Evolutionary conservation across 129 eudicot genomes (phyloP).

Genomic region (Helichrysum umbraculigerum): DNA sequence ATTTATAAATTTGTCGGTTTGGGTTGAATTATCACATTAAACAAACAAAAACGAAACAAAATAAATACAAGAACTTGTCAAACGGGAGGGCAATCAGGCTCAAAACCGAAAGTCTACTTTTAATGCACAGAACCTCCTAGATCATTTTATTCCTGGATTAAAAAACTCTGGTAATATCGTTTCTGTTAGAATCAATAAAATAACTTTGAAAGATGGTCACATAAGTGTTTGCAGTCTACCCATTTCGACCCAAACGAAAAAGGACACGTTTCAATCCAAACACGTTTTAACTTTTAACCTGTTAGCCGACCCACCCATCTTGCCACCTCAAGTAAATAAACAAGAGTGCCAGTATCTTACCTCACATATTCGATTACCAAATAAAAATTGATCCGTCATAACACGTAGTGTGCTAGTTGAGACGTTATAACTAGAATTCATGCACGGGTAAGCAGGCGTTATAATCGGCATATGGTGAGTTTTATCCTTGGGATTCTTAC

Average conservation of each 20-base stretch:
- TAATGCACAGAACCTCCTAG: not conserved
- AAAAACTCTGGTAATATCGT: not conserved
- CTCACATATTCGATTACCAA: slow-evolving; percentile 72
- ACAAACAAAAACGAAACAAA: not conserved
- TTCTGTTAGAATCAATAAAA: too few relatives aligned
- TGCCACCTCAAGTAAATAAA: slow-evolving; percentile 8
- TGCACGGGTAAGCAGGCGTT: slow-evolving; percentile 97
- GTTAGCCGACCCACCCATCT: slow-evolving; percentile 12
- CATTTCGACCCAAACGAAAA: not conserved
- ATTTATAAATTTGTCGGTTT: not conserved
- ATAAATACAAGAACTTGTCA: not conserved
- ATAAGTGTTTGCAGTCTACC: not conserved
- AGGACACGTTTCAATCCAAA: not conserved
- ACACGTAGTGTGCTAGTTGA: slow-evolving; percentile 90
- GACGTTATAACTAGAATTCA: slow-evolving; percentile 97
- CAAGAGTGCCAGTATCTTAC: slow-evolving; percentile 26
- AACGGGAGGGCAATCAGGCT: not conserved
- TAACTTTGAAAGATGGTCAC: not conserved
- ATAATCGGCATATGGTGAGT: slow-evolving; percentile 95
- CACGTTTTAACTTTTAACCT: not conserved
- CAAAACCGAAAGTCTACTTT: not conserved
- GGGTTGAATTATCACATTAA: not conserved
- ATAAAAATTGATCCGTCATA: slow-evolving; percentile 83
- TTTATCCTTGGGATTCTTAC: slow-evolving; percentile 76
- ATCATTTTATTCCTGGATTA: not conserved